Evolutionary conservation across 805 yeast species (phyloP).

Genomic region (Pichia nanzhaoensis): DNA sequence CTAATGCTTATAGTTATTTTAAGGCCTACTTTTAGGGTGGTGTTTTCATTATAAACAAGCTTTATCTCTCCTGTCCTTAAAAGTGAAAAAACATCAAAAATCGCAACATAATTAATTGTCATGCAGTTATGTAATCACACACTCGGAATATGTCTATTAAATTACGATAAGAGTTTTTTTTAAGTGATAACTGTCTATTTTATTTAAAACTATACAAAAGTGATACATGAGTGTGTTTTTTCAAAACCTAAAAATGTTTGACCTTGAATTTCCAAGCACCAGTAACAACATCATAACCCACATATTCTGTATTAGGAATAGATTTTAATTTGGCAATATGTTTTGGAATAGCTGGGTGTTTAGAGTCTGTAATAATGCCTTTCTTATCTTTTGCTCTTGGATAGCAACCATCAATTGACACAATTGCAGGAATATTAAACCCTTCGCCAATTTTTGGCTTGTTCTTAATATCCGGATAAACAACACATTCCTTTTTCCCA

Average conservation of each 20-base stretch:
- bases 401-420: conserved; percentile 72
- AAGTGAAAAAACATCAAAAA: no score
- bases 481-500: conserved; percentile 49
- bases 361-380: conserved; percentile 68
- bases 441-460: conserved; percentile 75
- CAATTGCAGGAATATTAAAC: conserved; percentile 65
- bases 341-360: conserved; percentile 59
- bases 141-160: no score
- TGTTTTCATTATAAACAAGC: no score
- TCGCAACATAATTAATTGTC: no score
- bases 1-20: no score
- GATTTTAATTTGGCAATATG: conserved; percentile 64
- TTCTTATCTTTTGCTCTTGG: conserved; percentile 71
- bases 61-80: no score
- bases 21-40: no score
- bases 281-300: conserved; percentile 66
- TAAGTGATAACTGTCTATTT: no score
- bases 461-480: conserved; percentile 62
- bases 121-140: no score
- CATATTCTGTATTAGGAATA: conserved; percentile 55
- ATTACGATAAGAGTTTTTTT: no score
- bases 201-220: background rate
- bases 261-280: conserved; percentile 66
- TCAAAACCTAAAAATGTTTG: conserved; percentile 29
- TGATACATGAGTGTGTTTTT: background rate